Evolutionary conservation across 2,329 filamentous ascomycete genomes (phyloP).

Genomic region (Fusarium continuum): DNA sequence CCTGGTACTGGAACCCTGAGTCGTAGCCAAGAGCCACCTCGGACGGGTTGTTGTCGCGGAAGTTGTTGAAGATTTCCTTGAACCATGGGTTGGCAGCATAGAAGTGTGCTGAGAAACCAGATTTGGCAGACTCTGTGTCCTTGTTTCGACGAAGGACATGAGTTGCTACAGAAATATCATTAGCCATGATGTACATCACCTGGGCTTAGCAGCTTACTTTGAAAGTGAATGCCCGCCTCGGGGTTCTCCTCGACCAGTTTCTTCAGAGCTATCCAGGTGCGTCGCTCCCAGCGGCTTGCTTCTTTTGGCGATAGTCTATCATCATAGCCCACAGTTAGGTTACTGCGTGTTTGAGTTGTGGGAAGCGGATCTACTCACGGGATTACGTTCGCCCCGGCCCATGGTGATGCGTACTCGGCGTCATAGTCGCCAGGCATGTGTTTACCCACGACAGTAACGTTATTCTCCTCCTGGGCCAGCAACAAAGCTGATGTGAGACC

Average conservation of each 20-base stretch:
- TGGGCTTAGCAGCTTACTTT: slow-evolving; percentile 56
- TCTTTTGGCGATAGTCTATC: slow-evolving; percentile 52
- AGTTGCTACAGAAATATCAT: slow-evolving; percentile 49
- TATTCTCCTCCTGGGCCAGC: slow-evolving; percentile 55
- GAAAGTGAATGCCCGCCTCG: slow-evolving; percentile 83
- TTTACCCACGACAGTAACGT: slow-evolving; percentile 80
- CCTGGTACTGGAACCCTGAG: slow-evolving; percentile 79
- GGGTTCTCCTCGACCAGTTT: slow-evolving; percentile 70
- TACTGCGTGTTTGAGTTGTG: fast-evolving
- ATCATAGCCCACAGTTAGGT: slow-evolving; percentile 32
- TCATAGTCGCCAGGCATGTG: slow-evolving; percentile 95
- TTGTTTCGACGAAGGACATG: slow-evolving; percentile 66
- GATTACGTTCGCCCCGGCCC: slow-evolving; percentile 84
- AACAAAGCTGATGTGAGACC: slow-evolving; percentile 61
- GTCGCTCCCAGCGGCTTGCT: slow-evolving; percentile 65
- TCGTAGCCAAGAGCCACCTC: slow-evolving; percentile 73
- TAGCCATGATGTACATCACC: neutral
- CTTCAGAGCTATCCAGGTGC: slow-evolving; percentile 71
- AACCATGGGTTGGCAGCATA: slow-evolving; percentile 75
- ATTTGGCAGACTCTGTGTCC: slow-evolving; percentile 61
- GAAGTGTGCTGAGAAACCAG: slow-evolving; percentile 9
- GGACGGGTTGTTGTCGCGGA: slow-evolving; percentile 64
- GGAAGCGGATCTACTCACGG: slow-evolving; percentile 61
- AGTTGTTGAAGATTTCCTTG: slow-evolving; percentile 75
- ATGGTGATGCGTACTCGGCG: slow-evolving; percentile 88